These are phyloP conservation scores for Straminergon stramineum DNA, from an alignment of 225 moss, liverwort and hornwort genomes.

Conservation along the genomic window DNA sequence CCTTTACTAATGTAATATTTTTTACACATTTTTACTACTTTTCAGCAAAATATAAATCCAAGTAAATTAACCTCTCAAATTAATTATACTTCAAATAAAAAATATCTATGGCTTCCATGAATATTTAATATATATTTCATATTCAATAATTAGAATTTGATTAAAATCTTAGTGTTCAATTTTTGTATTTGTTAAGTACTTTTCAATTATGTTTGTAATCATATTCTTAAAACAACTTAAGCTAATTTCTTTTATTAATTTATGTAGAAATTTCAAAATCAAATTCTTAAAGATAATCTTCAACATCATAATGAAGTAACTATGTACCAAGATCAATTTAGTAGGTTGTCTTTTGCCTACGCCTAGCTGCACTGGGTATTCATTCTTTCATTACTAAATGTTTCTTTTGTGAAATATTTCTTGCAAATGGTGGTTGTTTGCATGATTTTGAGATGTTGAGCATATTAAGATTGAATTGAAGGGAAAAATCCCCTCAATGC, in stretches of 20 bases:
- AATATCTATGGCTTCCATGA: too few relatives aligned
- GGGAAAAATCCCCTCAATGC: neutral
- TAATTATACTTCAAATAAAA: too few relatives aligned
- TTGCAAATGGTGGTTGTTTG: neutral
- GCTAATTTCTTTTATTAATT: neutral
- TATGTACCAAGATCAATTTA: constrained; percentile 34
- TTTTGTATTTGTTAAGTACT: neutral
- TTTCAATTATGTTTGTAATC: neutral
- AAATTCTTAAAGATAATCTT: neutral
- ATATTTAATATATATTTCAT: neutral
- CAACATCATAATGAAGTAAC: neutral
- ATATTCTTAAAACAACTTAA: neutral
- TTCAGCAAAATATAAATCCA: neutral
- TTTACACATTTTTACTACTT: too few relatives aligned
- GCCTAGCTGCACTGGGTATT: neutral
- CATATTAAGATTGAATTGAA: neutral
- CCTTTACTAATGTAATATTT: neutral
- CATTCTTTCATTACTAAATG: neutral
- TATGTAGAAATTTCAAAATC: neutral
- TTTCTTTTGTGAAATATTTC: neutral
- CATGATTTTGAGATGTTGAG: neutral
- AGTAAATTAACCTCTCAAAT: neutral
- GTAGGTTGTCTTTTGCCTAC: constrained; percentile 44
- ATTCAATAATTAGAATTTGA: neutral
- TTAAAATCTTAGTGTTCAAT: too few relatives aligned